A percentile compares a stretch with the other conserved stretches of the same genome.
These are phyloP conservation scores for Microbotryum lychnidis-dioicae DNA, from an alignment of 1,284 basidiomycete genomes.

Conservation along the genomic window DNA sequence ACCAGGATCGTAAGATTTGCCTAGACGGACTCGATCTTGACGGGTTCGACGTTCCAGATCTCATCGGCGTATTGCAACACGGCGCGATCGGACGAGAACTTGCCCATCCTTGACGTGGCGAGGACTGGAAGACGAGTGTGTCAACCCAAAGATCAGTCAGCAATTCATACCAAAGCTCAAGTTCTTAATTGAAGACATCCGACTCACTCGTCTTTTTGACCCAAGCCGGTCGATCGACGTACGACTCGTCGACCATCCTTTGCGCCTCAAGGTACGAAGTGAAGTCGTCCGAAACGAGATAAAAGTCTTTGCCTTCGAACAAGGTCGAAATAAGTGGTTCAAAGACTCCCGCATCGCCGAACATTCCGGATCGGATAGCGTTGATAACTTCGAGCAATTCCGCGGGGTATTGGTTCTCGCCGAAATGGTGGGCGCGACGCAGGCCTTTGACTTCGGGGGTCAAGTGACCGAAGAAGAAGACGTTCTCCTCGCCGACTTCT, in stretches of 20 bases:
- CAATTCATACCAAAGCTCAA: neutral
- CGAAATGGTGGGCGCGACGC: slow-evolving; percentile 24
- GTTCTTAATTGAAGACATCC: slow-evolving; percentile 35
- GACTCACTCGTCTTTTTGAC: slow-evolving; percentile 72
- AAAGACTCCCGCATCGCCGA: slow-evolving; percentile 30
- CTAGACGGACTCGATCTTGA: slow-evolving; percentile 6
- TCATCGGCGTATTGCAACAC: slow-evolving; percentile 71
- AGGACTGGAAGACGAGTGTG: slow-evolving; percentile 10
- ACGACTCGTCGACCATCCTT: slow-evolving; percentile 75
- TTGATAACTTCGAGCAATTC: slow-evolving; percentile 32
- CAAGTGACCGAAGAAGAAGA: slow-evolving; percentile 48
- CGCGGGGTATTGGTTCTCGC: slow-evolving; percentile 17
- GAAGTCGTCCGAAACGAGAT: slow-evolving; percentile 79
- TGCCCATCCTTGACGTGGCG: slow-evolving; percentile 57
- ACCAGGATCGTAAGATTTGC: too few species aligned
- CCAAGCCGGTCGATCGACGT: slow-evolving; percentile 65
- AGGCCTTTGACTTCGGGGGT: slow-evolving; percentile 22
- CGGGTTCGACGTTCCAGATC: slow-evolving; percentile 32
- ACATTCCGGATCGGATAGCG: slow-evolving; percentile 29
- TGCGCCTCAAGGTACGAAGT: slow-evolving; percentile 81
- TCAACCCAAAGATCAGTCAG: slow-evolving; percentile 30
- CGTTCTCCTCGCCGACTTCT: slow-evolving; percentile 64
- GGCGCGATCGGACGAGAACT: slow-evolving; percentile 84
- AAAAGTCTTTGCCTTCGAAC: slow-evolving; percentile 32
- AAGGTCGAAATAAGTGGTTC: slow-evolving; percentile 30